A percentile compares a stretch with the other conserved stretches of the same genome.
Conservation (phyloP, 192 early-diverging fungal genomes). For the Gonapodya sp. region DNA sequence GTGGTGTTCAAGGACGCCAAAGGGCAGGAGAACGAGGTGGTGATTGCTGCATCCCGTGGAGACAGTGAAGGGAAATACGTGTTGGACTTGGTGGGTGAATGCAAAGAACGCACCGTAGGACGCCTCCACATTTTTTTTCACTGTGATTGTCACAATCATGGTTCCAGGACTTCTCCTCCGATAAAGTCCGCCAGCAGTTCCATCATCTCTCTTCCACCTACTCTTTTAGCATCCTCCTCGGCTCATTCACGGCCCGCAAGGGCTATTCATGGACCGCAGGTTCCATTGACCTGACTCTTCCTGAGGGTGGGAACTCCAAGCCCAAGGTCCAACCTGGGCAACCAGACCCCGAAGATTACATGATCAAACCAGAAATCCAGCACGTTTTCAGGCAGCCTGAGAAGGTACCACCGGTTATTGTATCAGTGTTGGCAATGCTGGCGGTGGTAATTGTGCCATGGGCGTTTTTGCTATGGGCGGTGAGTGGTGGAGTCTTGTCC, state of each 20-base stretch:
- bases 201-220: neutral
- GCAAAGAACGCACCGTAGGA: neutral
- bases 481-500: too few species aligned
- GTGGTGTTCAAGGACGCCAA: neutral
- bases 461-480: neutral
- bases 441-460: neutral
- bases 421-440: neutral
- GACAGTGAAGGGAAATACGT: neutral
- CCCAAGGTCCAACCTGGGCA: neutral
- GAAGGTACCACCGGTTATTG: neutral
- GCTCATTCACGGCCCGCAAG: neutral
- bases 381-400: neutral
- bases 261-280: neutral
- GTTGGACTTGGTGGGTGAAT: neutral
- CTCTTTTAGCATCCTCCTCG: neutral
- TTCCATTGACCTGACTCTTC: neutral
- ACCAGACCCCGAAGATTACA: neutral
- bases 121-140: too few species aligned
- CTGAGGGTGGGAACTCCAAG: neutral
- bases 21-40: neutral
- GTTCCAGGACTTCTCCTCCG: neutral
- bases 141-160: too few species aligned
- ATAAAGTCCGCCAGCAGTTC: neutral
- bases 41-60: neutral
- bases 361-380: neutral